These are phyloP conservation scores for Persicaria tinctoria DNA, from an alignment of 148 eudicot species.

Conservation along the genomic window DNA sequence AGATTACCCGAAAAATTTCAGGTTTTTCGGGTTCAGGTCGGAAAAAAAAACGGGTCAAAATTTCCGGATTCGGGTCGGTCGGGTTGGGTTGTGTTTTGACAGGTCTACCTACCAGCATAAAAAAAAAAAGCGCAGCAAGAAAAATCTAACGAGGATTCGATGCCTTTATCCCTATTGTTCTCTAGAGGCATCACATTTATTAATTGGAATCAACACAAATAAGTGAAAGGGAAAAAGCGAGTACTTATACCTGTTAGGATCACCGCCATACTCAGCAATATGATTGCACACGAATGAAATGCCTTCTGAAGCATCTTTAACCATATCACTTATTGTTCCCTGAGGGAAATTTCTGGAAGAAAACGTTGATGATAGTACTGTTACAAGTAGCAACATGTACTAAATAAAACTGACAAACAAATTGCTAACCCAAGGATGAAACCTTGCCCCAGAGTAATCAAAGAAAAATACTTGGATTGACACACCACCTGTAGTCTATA, in stretches of 20 bases:
- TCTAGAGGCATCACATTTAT: neutral
- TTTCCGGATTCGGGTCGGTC: too few species aligned
- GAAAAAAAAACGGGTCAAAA: too few species aligned
- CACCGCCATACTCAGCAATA: slow-evolving; percentile 95
- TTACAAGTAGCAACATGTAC: neutral
- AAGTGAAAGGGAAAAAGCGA: neutral
- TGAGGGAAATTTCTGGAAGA: slow-evolving; percentile 84
- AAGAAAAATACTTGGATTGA: neutral
- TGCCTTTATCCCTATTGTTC: neutral
- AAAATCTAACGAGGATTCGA: neutral
- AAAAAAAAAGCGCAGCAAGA: neutral
- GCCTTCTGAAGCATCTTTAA: slow-evolving; percentile 82
- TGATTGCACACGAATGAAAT: slow-evolving; percentile 86
- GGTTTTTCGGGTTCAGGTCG: too few species aligned
- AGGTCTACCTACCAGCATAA: neutral
- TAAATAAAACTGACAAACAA: neutral
- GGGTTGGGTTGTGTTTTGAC: too few species aligned
- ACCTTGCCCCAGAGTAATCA: neutral
- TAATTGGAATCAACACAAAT: neutral
- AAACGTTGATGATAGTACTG: neutral
- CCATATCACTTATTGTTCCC: slow-evolving; percentile 90
- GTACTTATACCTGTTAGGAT: slow-evolving; percentile 65
- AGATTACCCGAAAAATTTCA: too few species aligned
- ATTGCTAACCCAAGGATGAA: neutral
- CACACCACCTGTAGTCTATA: slow-evolving; percentile 67